A percentile compares a stretch with the other conserved stretches of the same genome.
Evolutionary conservation across 148 eudicot species (phyloP).

Genomic region (Camellia japonica): DNA sequence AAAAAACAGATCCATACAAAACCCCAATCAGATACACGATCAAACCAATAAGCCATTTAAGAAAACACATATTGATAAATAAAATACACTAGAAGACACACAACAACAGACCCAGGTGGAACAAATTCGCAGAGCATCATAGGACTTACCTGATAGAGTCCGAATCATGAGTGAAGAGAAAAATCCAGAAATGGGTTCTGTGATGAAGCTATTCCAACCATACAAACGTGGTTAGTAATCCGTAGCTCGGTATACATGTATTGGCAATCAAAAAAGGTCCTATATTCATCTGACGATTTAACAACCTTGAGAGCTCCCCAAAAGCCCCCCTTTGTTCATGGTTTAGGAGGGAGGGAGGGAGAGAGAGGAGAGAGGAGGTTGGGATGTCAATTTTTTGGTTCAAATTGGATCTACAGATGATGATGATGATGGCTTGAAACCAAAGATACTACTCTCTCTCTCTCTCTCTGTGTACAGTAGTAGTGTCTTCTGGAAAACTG

Average conservation of each 20-base stretch:
- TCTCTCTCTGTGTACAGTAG: background rate
- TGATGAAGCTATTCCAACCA: background rate
- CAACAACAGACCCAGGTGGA: background rate
- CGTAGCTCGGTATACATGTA: background rate
- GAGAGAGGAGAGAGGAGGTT: slow-evolving; percentile 16
- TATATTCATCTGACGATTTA: too few species aligned
- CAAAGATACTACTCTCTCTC: background rate
- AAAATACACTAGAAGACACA: background rate
- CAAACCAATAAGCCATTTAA: background rate
- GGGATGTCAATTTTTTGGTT: background rate
- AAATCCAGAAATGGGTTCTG: slow-evolving; percentile 13
- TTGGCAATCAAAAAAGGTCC: background rate
- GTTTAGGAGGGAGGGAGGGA: background rate
- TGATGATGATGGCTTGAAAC: slow-evolving; percentile 1
- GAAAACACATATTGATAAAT: background rate
- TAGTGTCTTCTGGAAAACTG: background rate
- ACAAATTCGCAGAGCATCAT: slow-evolving; percentile 17
- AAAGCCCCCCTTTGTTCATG: background rate
- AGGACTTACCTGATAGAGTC: slow-evolving; percentile 39
- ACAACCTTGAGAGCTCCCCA: background rate
- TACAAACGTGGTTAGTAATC: background rate
- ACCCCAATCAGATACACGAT: background rate
- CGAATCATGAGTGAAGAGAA: slow-evolving; percentile 22
- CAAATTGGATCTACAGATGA: background rate
- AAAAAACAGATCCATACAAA: slow-evolving; percentile 21